Evolutionary conservation across 1,139 yeast genomes (phyloP), one percentile per base, ranked within the genome.

Genomic region (Candida gigantensis): DNA sequence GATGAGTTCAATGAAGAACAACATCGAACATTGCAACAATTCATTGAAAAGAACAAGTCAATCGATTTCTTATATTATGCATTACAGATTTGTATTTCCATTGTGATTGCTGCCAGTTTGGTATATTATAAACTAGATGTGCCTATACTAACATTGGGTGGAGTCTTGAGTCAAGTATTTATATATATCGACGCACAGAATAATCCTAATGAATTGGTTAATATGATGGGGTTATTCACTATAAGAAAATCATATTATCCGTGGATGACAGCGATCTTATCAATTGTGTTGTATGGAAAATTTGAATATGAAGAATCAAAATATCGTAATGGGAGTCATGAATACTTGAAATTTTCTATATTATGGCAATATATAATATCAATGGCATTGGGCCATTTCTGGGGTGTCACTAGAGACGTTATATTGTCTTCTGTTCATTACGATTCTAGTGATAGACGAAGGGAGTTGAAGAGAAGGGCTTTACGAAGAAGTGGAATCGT

Each of bases 361-460:
- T 38, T 51, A 6, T 58, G 58, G 58, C 46, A 42, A 35, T 45
- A 49, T n/a, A 20, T 53, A 5, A 37, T 63, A 9, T 48, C 56
- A 25, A 50, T 50, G 30, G 40, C 43, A 0, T 38, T 64, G 24
- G 69, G 66, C 3, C 74, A 70, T 41, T 39, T 58, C 18, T 68
- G 72, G 73, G 69, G 74, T 74, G 64, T 51, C 35, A 23, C 48
- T 3, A 49, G 62, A 16, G 58, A 54, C 13, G 53, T 58, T 21
- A 41, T 60, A 11, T 44, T 63, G 16, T 30, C 42, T 3, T 37
- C 39, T 4, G 32, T 57, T 13, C 58, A 59, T 40, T 41, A 41
- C 34, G 65, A 61, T 34, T 12, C 24, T 3, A 44, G 56, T 32
- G 36, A 36, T 2, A 36, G 39, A 15, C 42, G 59, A 34, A 41